Evolutionary conservation across 169 alveolate genomes (phyloP), one percentile per base, ranked within the genome.

Genomic region (Cryptosporidium tyzzeri): DNA sequence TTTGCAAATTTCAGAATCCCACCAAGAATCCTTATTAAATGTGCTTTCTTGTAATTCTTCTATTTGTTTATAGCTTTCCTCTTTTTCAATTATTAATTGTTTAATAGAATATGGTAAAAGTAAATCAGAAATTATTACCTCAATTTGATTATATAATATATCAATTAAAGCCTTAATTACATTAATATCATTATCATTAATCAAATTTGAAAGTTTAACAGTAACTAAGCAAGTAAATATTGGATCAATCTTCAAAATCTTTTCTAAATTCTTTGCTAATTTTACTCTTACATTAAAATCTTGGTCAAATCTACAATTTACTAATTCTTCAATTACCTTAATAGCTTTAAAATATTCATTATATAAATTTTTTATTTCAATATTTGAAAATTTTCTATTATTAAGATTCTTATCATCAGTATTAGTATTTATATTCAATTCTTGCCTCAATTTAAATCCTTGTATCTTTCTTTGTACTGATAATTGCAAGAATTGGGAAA

Each of bases 91-190:
- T 41, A 31, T 18, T 31, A 65, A 29, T 59, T 80, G 58, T 16
- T 80, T 80, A 21, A 80, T 50, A 8, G 89, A 80, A 26, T 41
- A 80, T 7, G 89, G 89, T 21, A 80, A 67, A 18, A 80, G 21
- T 48, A 80, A 10, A 23, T 80, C 62, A 35, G 89, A 70, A 41
- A 80, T 62, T 18, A 80, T 80, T 12, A n/a, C n/a, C 18, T 80
- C 75, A n/a, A 80, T 80, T 29, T 59, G 69, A 39, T 65, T 62
- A 62, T 80, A 44, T 45, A 80, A 18, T 5, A 80, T 37, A 44
- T 80, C 89, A 80, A 80, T 41, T 23, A 65, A 26, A 41, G 80
- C 44, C 26, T 62, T 80, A 26, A 67, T 37, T n/a, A 80, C 75
- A 80, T 59, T 65, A 21, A 80, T 65, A 62, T 80, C 44, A 18